Conservation (phyloP, 306 rosid genomes). For the Medicago ruthenica region DNA sequence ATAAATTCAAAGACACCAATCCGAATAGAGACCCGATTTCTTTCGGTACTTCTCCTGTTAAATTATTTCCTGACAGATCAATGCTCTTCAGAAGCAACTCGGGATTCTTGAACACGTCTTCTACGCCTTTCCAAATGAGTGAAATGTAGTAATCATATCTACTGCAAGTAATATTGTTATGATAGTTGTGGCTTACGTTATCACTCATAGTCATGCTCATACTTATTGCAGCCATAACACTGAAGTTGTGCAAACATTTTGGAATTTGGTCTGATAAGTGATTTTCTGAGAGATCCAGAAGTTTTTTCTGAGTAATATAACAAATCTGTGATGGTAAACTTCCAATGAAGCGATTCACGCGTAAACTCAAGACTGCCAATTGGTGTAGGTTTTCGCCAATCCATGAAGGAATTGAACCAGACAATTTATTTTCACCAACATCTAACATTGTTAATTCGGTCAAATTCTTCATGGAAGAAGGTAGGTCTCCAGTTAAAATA, state of each 20-base stretch:
- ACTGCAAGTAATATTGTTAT: fast-evolving
- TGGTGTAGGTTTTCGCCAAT: not conserved
- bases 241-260: constrained; percentile 14
- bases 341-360: too few relatives aligned
- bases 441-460: not conserved
- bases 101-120: not conserved
- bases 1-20: not conserved
- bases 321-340: constrained; percentile 18
- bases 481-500: not conserved
- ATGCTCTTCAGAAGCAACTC: not conserved
- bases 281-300: constrained; percentile 24
- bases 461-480: not conserved
- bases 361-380: constrained; percentile 1
- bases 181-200: not conserved
- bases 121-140: constrained; percentile 27
- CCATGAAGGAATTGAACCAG: constrained; percentile 19
- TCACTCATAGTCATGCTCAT: not conserved
- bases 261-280: not conserved
- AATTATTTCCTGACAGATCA: not conserved
- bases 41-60: not conserved
- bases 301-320: not conserved
- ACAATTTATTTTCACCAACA: not conserved
- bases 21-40: not conserved
- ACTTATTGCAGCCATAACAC: not conserved
- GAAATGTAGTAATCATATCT: not conserved